Base-by-base conservation (phyloP, 257 asterid genomes). In the Petrea volubilis region DNA sequence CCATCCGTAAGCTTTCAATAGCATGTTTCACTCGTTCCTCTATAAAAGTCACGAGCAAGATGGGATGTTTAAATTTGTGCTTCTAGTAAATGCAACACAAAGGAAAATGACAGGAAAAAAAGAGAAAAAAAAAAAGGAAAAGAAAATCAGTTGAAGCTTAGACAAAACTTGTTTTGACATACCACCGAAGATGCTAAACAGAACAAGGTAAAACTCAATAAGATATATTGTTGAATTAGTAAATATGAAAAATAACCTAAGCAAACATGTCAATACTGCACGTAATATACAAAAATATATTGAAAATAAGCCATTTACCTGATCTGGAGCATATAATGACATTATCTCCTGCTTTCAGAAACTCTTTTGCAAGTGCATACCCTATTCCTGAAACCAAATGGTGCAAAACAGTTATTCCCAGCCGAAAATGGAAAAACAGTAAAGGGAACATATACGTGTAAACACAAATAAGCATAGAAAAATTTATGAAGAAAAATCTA, bases 251-350 rank as follows among this genome's bases (percentile, higher is more conserved):
- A 24, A 21, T 23, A 14, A 50, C 18, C 34, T 27, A 67, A 60
- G 61, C 24, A 49, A 58, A 53, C 31, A 60, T 61, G 56, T 15
- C 24, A 10, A 67, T 33, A 18, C 17, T 23, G 4, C 25, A 5
- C 10, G n/a, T 17, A 61, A 24, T 28, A 52, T 10, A 69, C 25
- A 53, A 24, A 15, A 1, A 53, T 13, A 5, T 31, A 34, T 34
- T 6, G 28, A 6, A 63, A 14, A 56, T 14, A 44, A 56, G 53
- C 29, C 67, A 76, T 38, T 75, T 70, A 86, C 97, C 96, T 71
- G 97, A 82, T 85, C 99, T 86, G 31, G 99, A 94, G 85, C 99
- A 91, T 77, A 91, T 81, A 50, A 94, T 76, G 69, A 94, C 96
- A 77, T 81, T 91, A 81, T 94, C 99, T 51, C 97, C 97, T 44